A percentile compares a stretch with the other conserved stretches of the same genome.
Conservation (phyloP, 2,329 filamentous ascomycete species). For the Alternaria viburni region DNA sequence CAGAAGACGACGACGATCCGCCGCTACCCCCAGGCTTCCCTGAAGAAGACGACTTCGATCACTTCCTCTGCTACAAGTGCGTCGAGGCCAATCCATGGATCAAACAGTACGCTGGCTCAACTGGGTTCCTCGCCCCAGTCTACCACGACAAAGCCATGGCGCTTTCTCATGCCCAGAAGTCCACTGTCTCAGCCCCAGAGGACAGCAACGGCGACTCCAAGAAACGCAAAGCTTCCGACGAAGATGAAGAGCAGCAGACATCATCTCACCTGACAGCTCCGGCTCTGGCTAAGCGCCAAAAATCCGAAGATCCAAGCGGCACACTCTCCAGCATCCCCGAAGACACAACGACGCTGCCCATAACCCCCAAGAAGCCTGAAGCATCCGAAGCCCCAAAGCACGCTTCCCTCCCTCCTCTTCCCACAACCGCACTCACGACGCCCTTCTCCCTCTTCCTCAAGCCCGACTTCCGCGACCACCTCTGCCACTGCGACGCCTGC, state of each 20-base stretch:
- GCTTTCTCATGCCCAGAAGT: slow-evolving; percentile 9
- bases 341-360: slow-evolving; percentile 29
- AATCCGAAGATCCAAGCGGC: slow-evolving; percentile 39
- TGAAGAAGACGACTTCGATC: slow-evolving; percentile 84
- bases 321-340: slow-evolving; percentile 46
- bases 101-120: slow-evolving; percentile 79
- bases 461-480: slow-evolving; percentile 75
- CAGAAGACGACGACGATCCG: slow-evolving; percentile 60
- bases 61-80: slow-evolving; percentile 94
- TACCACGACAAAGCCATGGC: slow-evolving; percentile 53
- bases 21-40: slow-evolving; percentile 87
- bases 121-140: slow-evolving; percentile 80
- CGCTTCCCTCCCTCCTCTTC: slow-evolving; percentile 61
- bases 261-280: slow-evolving; percentile 23
- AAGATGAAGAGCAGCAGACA: slow-evolving; percentile 37
- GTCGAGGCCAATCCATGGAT: slow-evolving; percentile 89
- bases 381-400: slow-evolving; percentile 63
- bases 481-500: slow-evolving; percentile 85
- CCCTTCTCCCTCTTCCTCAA: slow-evolving; percentile 83
- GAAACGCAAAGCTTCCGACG: slow-evolving; percentile 57
- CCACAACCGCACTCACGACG: slow-evolving; percentile 58
- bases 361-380: slow-evolving; percentile 35
- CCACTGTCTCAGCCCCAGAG: slow-evolving; percentile 14
- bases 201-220: slow-evolving; percentile 33
- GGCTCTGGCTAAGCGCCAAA: slow-evolving; percentile 42